phyloP scores from a whole-genome alignment of 495 filamentous ascomycete species.

The Trichoderma erinaceum region DNA sequence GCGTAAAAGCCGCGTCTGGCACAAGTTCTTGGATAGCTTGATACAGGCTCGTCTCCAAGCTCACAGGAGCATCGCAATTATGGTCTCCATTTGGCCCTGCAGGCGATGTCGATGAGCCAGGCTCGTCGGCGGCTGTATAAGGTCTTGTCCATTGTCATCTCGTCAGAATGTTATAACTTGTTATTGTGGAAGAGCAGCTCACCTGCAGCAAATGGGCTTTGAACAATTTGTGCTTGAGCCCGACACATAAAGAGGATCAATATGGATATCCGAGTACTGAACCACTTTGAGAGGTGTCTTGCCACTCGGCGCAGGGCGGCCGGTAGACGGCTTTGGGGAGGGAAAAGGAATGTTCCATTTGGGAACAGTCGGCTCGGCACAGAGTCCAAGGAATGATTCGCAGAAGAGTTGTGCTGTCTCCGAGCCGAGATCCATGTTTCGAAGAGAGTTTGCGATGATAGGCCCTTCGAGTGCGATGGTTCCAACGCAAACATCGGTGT shows the following conservation, averaged over 20 bases:
- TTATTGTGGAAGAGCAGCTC: slow-evolving; percentile 13
- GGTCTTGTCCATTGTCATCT: slow-evolving; percentile 22
- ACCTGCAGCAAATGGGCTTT: slow-evolving; percentile 52
- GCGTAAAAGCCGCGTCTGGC: slow-evolving; percentile 34
- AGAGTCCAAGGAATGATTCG: slow-evolving; percentile 43
- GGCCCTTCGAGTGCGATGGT: slow-evolving; percentile 44
- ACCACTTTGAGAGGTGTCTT: slow-evolving; percentile 44
- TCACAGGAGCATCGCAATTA: slow-evolving; percentile 45
- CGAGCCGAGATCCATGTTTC: slow-evolving; percentile 39
- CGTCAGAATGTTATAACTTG: not conserved
- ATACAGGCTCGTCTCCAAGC: slow-evolving; percentile 49
- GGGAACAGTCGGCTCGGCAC: slow-evolving; percentile 39
- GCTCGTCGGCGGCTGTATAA: slow-evolving; percentile 38
- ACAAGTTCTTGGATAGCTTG: slow-evolving; percentile 38
- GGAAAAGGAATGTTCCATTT: slow-evolving; percentile 40
- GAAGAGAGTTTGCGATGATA: slow-evolving; percentile 41
- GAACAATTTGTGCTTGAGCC: slow-evolving; percentile 47
- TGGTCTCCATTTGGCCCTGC: slow-evolving; percentile 43
- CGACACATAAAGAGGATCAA: slow-evolving; percentile 45
- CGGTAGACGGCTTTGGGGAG: slow-evolving; percentile 34
- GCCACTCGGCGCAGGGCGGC: slow-evolving; percentile 39
- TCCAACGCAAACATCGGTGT: slow-evolving; percentile 46
- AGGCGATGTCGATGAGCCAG: slow-evolving; percentile 38
- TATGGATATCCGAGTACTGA: slow-evolving; percentile 52
- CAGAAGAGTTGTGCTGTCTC: slow-evolving; percentile 46